Percentiles rank a stretch among this genome's conserved stretches.
phyloP scores from a whole-genome alignment of 2,329 filamentous ascomycete species.

The Aspergillus awamori region DNA sequence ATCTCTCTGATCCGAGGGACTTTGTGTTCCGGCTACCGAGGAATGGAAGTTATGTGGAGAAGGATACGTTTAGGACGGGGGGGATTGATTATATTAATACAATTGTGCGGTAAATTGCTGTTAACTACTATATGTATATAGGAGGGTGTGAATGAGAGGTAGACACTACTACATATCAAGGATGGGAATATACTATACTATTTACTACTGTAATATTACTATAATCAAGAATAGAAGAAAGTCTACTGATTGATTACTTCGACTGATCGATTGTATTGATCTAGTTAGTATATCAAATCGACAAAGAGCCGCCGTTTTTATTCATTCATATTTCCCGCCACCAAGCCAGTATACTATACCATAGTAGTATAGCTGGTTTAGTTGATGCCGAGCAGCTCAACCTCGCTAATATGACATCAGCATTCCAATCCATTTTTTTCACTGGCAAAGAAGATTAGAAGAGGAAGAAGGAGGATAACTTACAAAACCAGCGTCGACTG shows the following conservation, averaged over 20 bases:
- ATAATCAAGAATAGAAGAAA: neutral
- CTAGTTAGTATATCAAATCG: neutral
- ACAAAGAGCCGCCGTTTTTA: conserved; percentile 1
- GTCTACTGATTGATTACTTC: neutral
- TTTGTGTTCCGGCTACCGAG: conserved; percentile 34
- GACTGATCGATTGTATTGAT: neutral
- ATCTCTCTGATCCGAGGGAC: conserved; percentile 18
- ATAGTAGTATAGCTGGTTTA: neutral
- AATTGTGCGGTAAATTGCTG: conserved; percentile 24
- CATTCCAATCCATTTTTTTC: no score
- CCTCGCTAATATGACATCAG: conserved; percentile 6
- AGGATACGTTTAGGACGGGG: conserved; percentile 29
- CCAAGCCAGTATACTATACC: neutral
- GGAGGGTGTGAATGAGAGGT: neutral
- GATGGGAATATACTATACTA: no score
- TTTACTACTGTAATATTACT: no score
- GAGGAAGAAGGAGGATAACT: conserved; percentile 44
- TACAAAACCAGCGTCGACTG: conserved; percentile 82
- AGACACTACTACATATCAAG: no score
- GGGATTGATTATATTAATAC: conserved; percentile 34
- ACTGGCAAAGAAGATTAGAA: neutral
- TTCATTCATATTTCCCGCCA: neutral
- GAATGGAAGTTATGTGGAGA: conserved; percentile 31
- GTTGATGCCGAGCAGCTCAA: conserved; percentile 11
- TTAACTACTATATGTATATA: neutral